These are phyloP conservation scores for Leccinum angustisporum DNA, from an alignment of 1,284 basidiomycete species.

Conservation along the genomic window DNA sequence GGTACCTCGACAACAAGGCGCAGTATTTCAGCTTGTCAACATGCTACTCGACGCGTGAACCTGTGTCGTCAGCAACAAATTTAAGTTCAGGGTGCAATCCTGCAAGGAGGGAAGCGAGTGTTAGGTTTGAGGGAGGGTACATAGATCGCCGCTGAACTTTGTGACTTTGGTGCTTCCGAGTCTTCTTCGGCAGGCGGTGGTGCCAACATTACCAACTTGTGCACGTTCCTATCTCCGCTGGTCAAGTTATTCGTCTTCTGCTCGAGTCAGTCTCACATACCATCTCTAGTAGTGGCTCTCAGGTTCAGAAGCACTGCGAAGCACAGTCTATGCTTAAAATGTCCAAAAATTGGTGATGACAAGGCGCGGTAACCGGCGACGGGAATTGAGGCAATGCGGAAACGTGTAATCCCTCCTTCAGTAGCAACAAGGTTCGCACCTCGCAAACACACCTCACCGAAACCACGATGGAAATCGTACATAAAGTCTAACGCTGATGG, in stretches of 20 bases:
- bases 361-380: conserved; percentile 32
- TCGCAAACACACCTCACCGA: conserved; percentile 33
- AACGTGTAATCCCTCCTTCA: conserved; percentile 24
- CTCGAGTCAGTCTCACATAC: neutral
- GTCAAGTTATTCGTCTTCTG: neutral
- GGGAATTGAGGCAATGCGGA: conserved; percentile 34
- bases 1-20: neutral
- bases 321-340: conserved; percentile 7
- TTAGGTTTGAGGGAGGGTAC: neutral
- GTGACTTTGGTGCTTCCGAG: neutral
- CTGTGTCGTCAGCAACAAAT: conserved; percentile 4
- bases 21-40: neutral
- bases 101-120: neutral
- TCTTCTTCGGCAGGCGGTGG: neutral
- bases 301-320: conserved; percentile 24
- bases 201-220: conserved; percentile 11
- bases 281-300: conserved; percentile 3
- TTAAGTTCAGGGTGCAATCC: conserved; percentile 1
- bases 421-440: conserved; percentile 22
- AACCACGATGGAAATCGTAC: conserved; percentile 37
- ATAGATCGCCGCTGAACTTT: conserved; percentile 20
- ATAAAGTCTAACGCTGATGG: conserved; percentile 26
- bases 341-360: conserved; percentile 23
- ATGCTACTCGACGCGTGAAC: neutral
- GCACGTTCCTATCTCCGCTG: neutral